phyloP scores from a whole-genome alignment of 345 rosid species.

The Gossypium turneri region DNA sequence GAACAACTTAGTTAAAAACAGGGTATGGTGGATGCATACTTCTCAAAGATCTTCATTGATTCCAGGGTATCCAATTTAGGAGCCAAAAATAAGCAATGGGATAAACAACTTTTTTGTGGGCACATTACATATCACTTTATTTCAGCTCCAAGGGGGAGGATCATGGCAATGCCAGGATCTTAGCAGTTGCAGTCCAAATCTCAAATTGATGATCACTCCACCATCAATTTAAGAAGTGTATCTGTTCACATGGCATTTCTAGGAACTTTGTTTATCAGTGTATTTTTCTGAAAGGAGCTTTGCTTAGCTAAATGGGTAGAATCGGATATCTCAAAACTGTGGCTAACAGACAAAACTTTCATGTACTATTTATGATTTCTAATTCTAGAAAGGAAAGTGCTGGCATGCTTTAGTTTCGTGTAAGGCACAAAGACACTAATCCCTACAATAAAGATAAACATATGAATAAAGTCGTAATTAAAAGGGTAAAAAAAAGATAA shows the following conservation, averaged over 20 bases:
- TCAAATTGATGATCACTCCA: not conserved
- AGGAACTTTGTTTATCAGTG: constrained; percentile 4
- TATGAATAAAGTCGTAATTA: not conserved
- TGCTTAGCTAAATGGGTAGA: not conserved
- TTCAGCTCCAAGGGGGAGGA: not conserved
- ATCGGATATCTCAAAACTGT: not conserved
- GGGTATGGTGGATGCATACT: not conserved
- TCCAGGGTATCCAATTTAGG: not conserved
- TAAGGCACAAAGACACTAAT: not conserved
- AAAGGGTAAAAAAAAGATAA: not conserved
- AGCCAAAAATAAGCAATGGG: constrained; percentile 9
- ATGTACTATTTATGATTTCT: constrained; percentile 3
- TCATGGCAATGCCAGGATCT: constrained; percentile 13
- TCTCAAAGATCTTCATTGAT: not conserved
- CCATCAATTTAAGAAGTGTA: not conserved
- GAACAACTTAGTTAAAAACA: not conserved
- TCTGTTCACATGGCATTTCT: constrained; percentile 15
- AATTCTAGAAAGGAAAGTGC: not conserved
- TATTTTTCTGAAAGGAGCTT: not conserved
- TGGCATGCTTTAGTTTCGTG: constrained; percentile 10
- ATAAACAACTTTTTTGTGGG: not conserved
- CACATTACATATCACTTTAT: not conserved
- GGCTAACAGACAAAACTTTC: constrained; percentile 13
- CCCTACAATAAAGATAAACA: not conserved
- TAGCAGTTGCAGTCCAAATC: constrained; percentile 6